Evolutionary conservation across 306 rosid genomes (phyloP).

Genomic region (Arachis stenosperma): DNA sequence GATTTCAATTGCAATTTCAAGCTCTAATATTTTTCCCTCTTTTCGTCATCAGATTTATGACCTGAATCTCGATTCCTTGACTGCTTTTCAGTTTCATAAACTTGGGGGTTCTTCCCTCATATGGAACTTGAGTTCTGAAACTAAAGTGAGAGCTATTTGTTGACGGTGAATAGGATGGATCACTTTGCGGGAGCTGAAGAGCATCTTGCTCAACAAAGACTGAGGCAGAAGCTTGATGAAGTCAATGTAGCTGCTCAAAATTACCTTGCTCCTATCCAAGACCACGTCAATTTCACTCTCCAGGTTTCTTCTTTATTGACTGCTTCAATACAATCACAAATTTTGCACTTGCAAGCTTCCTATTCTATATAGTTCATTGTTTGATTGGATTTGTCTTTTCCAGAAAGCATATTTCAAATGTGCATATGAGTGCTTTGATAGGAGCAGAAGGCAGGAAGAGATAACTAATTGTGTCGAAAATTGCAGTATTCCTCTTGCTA

Average conservation of each 20-base stretch:
- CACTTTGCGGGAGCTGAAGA: constrained; percentile 73
- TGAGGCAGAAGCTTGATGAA: constrained; percentile 73
- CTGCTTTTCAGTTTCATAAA: neutral
- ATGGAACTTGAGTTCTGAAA: no score
- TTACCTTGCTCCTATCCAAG: constrained; percentile 77
- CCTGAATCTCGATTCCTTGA: neutral
- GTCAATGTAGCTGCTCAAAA: constrained; percentile 81
- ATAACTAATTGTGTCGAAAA: constrained; percentile 75
- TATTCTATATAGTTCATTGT: constrained; percentile 22
- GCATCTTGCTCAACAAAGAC: constrained; percentile 69
- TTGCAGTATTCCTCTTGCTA: constrained; percentile 76
- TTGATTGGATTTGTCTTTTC: constrained; percentile 32
- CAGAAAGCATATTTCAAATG: constrained; percentile 95
- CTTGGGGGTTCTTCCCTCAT: neutral
- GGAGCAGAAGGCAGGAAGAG: constrained; percentile 78
- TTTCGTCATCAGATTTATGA: neutral
- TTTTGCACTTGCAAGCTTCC: constrained; percentile 2
- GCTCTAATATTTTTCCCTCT: neutral
- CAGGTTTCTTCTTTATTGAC: constrained; percentile 55
- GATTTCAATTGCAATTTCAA: constrained; percentile 12
- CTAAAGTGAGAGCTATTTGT: constrained; percentile 13
- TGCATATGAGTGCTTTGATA: constrained; percentile 89
- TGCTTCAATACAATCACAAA: no score
- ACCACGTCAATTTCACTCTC: constrained; percentile 89
- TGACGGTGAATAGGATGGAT: constrained; percentile 51